Conservation (phyloP, 1,284 basidiomycete species). For the Ceratobasidium sp. region DNA sequence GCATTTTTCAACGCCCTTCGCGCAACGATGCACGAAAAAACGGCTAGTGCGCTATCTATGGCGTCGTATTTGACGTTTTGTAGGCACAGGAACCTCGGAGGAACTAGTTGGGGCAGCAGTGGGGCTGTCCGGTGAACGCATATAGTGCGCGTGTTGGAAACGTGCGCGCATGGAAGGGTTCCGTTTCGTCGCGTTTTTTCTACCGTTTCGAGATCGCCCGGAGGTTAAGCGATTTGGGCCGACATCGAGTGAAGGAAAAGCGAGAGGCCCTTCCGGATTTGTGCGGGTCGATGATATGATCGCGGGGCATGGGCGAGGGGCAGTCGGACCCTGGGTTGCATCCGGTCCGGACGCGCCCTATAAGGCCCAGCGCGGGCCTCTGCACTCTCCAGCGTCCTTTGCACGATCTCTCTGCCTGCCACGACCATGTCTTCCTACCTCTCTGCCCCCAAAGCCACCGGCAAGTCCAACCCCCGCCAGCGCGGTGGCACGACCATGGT, state of each 20-base stretch:
- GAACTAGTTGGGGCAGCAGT: background rate
- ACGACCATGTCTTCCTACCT: slow-evolving; percentile 47
- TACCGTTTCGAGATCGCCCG: slow-evolving; percentile 1
- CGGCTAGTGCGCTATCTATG: background rate
- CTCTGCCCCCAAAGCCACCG: slow-evolving; percentile 42
- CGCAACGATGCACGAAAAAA: slow-evolving; percentile 19
- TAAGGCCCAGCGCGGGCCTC: background rate
- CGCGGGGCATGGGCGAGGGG: slow-evolving; percentile 20
- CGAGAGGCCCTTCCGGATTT: background rate
- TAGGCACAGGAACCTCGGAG: slow-evolving; percentile 23
- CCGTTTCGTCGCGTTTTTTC: slow-evolving; percentile 23
- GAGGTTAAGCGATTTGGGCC: background rate
- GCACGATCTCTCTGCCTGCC: slow-evolving; percentile 11
- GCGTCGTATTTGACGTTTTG: slow-evolving; percentile 21
- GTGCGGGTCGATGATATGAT: slow-evolving; percentile 15
- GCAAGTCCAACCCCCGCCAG: slow-evolving; percentile 48
- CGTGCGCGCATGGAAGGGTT: slow-evolving; percentile 27
- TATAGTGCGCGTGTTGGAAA: slow-evolving; percentile 11
- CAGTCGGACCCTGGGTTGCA: slow-evolving; percentile 29
- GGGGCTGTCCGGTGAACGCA: slow-evolving; percentile 23
- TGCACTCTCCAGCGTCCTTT: slow-evolving; percentile 6
- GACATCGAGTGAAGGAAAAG: slow-evolving; percentile 8
- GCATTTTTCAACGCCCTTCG: slow-evolving; percentile 11
- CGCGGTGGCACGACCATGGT: slow-evolving; percentile 55
- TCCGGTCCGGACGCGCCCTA: slow-evolving; percentile 1